Percentiles rank a stretch among this genome's conserved stretches.
Evolutionary conservation across 257 asterid genomes (phyloP).

Genomic region (Solanum lycopersicoides): DNA sequence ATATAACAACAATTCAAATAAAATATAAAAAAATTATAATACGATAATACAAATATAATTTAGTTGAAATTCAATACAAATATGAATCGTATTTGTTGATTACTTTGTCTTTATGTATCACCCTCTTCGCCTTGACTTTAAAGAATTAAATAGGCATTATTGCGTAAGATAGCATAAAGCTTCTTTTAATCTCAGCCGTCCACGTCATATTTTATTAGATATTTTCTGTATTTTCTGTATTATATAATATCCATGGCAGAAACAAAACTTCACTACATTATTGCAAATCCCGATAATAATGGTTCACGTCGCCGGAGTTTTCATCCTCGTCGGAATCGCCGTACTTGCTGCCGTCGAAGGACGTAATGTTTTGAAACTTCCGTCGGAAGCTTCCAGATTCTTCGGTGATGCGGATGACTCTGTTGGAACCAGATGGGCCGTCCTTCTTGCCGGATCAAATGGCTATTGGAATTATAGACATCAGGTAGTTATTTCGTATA

Average conservation of each 20-base stretch:
- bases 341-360: conserved; percentile 28
- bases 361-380: conserved; percentile 51
- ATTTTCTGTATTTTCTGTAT: background rate
- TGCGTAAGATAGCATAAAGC: background rate
- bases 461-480: conserved; percentile 98
- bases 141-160: background rate
- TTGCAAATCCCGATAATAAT: conserved; percentile 8
- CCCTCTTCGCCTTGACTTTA: background rate
- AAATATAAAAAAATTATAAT: too few species aligned
- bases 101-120: background rate
- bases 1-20: rapidly evolving
- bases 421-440: conserved; percentile 91
- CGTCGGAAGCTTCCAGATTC: conserved; percentile 59
- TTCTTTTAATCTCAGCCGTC: background rate
- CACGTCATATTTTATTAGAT: background rate
- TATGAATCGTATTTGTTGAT: rapidly evolving
- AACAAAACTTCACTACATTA: background rate
- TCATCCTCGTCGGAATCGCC: conserved; percentile 39
- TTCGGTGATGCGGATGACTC: conserved; percentile 30
- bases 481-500: conserved; percentile 40
- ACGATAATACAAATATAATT: rapidly evolving
- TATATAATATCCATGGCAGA: background rate
- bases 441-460: conserved; percentile 79
- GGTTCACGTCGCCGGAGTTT: conserved; percentile 12
- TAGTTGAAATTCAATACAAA: rapidly evolving